Evolutionary conservation across 768 basidiomycete species (phyloP), one percentile per base, ranked within the genome.

Genomic region (Clathrus columnatus): DNA sequence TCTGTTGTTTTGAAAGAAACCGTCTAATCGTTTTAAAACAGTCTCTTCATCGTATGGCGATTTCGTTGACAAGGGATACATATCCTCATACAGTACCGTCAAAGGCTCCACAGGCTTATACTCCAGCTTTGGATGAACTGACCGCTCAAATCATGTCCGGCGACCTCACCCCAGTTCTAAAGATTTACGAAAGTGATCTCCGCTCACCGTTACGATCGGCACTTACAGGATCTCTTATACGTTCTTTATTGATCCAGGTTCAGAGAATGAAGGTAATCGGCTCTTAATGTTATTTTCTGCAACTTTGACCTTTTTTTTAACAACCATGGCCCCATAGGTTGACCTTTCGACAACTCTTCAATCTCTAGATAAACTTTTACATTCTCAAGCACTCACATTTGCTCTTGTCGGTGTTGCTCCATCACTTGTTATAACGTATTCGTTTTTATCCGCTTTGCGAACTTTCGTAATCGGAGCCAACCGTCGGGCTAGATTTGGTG

Each of bases 331-430:
- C n/a, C n/a, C n/a, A n/a, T 60, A 92, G 89, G 91, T 94, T 57
- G 95, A 97, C 68, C 82, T 96, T 51, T 89, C 94, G 59, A 83
- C 94, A 68, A 86, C 93, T 0, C 74, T 97, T 42, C 74, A 83
- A 7, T 94, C 94, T 5, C 93, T 98, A 61, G 95, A 97, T 68
- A 91, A 87, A 64, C 74, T 98, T 53, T 82, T 98, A 60, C 91
- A 86, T 61, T 94, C 91, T 1, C 93, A 96, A 69, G 91, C 95
- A 65, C 74, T 96, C 44, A 96, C 92, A 1, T 99, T 99, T 63
- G 95, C 89, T 5, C 97, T 97, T 63, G 92, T 97, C 57, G 94
- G 94, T 60, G 86, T 98, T 16, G 93, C 95, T 0, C 95, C 95
- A 7, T 85, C 87, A 0, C 70, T 97, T 48, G 80, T 85, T 4